Conservation (phyloP, 2,329 filamentous ascomycete genomes). For the Acrocalymma vagum region DNA sequence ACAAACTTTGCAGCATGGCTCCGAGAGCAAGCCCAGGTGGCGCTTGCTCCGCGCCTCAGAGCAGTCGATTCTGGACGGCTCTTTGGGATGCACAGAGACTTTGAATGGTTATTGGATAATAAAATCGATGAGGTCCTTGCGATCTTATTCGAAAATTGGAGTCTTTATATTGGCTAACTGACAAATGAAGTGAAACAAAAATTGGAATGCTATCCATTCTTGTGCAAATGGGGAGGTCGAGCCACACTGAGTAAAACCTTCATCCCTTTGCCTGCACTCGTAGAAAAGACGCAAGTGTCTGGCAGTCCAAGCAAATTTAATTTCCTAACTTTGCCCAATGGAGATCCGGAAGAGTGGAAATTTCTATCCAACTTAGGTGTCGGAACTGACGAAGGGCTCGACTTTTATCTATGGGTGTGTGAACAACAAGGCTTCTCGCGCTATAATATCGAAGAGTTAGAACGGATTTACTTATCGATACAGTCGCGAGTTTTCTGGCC, state of each 20-base stretch:
- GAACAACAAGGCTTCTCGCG: slow-evolving; percentile 1
- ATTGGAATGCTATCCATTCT: neutral
- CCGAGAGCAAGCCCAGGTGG: slow-evolving; percentile 1
- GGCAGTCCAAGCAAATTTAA: neutral
- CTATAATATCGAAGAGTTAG: slow-evolving; percentile 3
- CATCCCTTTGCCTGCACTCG: slow-evolving; percentile 3
- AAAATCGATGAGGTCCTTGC: slow-evolving; percentile 1
- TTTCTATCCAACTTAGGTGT: slow-evolving; percentile 8
- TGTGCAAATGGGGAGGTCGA: slow-evolving; percentile 1
- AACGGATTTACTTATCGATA: slow-evolving; percentile 9
- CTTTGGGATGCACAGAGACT: slow-evolving; percentile 5
- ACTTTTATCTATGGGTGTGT: slow-evolving; percentile 8
- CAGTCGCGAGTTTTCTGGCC: slow-evolving; percentile 5
- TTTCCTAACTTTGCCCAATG: slow-evolving; percentile 8
- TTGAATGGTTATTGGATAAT: slow-evolving; percentile 7
- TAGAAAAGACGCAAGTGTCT: slow-evolving; percentile 3
- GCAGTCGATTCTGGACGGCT: neutral
- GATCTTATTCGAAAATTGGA: slow-evolving; percentile 3
- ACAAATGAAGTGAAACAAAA: neutral
- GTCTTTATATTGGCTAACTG: neutral
- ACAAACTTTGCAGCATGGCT: slow-evolving; percentile 1
- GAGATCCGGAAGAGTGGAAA: slow-evolving; percentile 3
- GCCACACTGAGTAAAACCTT: slow-evolving; percentile 2
- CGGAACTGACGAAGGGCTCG: slow-evolving; percentile 5
- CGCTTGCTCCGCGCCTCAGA: slow-evolving; percentile 1